Evolutionary conservation across 495 filamentous ascomycete species (phyloP).

Genomic region (Penicillium robsamsonii): DNA sequence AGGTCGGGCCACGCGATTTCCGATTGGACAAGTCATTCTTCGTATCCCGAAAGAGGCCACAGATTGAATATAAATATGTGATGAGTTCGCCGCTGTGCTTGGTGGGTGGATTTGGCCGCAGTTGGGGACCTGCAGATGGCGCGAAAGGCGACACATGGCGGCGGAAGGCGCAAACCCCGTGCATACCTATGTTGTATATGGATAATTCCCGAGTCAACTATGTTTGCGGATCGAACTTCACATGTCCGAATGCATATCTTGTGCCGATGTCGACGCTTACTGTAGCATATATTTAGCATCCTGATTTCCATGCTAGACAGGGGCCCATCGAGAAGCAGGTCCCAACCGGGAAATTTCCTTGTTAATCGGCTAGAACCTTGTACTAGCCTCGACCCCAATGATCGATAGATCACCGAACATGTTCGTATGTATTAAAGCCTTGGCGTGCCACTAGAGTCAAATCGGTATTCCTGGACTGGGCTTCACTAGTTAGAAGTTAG

Average conservation of each 20-base stretch:
- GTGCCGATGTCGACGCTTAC: neutral
- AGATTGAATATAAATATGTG: neutral
- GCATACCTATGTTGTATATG: neutral
- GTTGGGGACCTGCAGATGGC: neutral
- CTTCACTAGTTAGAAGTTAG: neutral
- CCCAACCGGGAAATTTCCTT: neutral
- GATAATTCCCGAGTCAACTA: neutral
- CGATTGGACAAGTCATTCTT: conserved; percentile 1
- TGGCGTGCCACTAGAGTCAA: neutral
- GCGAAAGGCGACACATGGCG: neutral
- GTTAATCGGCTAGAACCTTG: neutral
- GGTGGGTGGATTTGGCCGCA: neutral
- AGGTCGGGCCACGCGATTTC: neutral
- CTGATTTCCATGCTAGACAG: neutral
- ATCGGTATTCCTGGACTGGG: neutral
- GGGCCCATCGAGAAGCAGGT: neutral
- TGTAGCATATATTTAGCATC: neutral
- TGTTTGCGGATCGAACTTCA: neutral
- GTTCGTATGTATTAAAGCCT: neutral
- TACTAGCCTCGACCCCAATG: neutral
- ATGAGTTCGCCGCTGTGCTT: neutral
- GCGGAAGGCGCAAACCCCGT: neutral
- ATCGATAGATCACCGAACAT: neutral
- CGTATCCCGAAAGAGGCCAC: neutral
- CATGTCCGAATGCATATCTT: neutral